Conservation (phyloP, 1,284 basidiomycete genomes). For the Ustilago vetiveriae region DNA sequence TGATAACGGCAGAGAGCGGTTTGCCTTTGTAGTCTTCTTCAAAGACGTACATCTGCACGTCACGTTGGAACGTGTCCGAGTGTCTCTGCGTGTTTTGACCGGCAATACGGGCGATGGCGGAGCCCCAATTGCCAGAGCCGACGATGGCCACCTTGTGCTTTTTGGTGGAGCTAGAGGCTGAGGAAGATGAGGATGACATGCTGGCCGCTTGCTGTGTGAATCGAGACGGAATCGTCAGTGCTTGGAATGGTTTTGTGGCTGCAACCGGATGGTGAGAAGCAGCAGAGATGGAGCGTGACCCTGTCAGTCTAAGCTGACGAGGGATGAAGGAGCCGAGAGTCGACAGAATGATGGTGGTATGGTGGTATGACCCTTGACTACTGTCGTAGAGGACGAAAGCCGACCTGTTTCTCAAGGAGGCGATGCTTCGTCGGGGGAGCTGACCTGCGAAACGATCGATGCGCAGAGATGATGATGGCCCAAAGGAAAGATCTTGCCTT, state of each 20-base stretch:
- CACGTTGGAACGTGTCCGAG: constrained; percentile 64
- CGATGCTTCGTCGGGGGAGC: no score
- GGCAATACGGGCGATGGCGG: constrained; percentile 72
- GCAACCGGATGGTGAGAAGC: neutral
- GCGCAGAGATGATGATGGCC: no score
- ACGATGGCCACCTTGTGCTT: constrained; percentile 73
- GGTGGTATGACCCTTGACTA: neutral
- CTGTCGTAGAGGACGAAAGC: no score
- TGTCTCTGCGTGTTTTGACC: constrained; percentile 69
- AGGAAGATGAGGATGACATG: constrained; percentile 29
- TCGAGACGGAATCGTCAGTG: constrained; percentile 6
- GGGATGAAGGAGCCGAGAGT: constrained; percentile 16
- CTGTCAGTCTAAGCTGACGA: constrained; percentile 39
- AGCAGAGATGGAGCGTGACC: constrained; percentile 14
- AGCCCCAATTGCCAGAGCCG: constrained; percentile 71
- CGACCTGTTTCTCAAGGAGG: no score
- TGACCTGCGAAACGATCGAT: no score
- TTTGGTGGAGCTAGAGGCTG: constrained; percentile 32
- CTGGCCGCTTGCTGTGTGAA: constrained; percentile 1
- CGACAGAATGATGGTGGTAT: constrained; percentile 23
- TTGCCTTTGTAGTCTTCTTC: constrained; percentile 69
- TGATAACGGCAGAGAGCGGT: constrained; percentile 72
- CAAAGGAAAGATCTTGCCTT: no score
- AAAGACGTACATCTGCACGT: constrained; percentile 63
- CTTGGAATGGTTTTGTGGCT: constrained; percentile 4